Evolutionary conservation across 257 asterid species (phyloP).

Genomic region (Datura wrightii): DNA sequence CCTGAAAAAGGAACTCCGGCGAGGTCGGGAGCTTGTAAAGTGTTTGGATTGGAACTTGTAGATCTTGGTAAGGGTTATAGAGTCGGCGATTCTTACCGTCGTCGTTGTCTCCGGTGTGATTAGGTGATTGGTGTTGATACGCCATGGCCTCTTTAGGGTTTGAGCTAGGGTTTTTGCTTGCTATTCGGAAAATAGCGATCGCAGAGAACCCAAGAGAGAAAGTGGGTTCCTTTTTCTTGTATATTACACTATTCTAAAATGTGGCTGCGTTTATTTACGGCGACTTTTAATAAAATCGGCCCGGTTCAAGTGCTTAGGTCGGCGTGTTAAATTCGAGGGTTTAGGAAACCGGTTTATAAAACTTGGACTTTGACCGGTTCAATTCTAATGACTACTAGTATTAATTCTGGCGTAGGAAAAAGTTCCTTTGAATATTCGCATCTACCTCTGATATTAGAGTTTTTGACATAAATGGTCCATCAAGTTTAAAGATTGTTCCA

Average conservation of each 20-base stretch:
- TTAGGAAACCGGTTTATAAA: background rate
- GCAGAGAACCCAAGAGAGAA: slow-evolving; percentile 20
- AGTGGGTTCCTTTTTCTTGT: background rate
- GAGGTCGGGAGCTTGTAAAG: slow-evolving; percentile 77
- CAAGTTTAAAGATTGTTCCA: background rate
- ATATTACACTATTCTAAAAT: background rate
- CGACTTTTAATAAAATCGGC: background rate
- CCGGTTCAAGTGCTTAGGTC: slow-evolving; percentile 7
- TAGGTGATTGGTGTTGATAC: slow-evolving; percentile 62
- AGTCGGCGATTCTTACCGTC: slow-evolving; percentile 60
- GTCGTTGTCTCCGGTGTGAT: slow-evolving; percentile 48
- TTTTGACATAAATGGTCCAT: background rate
- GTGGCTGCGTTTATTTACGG: slow-evolving; percentile 11
- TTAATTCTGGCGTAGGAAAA: too few species aligned
- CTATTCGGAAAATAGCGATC: background rate
- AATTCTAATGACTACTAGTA: background rate
- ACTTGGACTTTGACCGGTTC: slow-evolving; percentile 25
- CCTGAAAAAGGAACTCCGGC: slow-evolving; percentile 87
- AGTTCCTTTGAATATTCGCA: background rate
- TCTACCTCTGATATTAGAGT: background rate
- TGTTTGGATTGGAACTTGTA: slow-evolving; percentile 61
- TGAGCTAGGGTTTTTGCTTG: slow-evolving; percentile 35
- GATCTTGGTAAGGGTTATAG: slow-evolving; percentile 90
- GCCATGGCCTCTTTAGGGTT: slow-evolving; percentile 56
- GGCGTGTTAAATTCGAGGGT: background rate